Percentiles rank a stretch among this genome's conserved stretches.
Conservation (phyloP, 495 filamentous ascomycete species). For the Penicillium angulare region DNA sequence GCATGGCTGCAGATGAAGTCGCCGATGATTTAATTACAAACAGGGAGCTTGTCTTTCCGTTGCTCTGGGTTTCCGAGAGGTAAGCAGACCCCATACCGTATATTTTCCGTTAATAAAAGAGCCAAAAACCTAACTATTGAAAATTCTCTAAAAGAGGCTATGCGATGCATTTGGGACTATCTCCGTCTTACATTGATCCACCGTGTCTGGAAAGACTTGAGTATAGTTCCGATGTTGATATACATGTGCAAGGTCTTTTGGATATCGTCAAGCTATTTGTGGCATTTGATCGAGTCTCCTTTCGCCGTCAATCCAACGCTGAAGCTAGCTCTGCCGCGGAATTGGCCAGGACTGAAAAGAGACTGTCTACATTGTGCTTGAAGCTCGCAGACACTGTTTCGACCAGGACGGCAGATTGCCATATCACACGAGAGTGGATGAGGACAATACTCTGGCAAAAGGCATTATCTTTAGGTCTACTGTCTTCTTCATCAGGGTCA, state of each 20-base stretch:
- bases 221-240: not conserved
- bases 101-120: not conserved
- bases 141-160: constrained; percentile 21
- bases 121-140: not conserved
- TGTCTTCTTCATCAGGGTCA: constrained; percentile 56
- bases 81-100: not conserved
- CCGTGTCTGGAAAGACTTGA: constrained; percentile 7
- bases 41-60: constrained; percentile 22
- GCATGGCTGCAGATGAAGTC: not conserved
- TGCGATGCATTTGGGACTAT: constrained; percentile 29
- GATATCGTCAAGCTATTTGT: constrained; percentile 28
- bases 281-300: constrained; percentile 23
- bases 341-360: constrained; percentile 20
- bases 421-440: constrained; percentile 59
- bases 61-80: constrained; percentile 36
- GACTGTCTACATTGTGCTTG: constrained; percentile 18
- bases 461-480: constrained; percentile 46
- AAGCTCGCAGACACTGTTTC: constrained; percentile 9
- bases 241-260: constrained; percentile 25
- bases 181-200: constrained; percentile 23
- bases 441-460: constrained; percentile 77
- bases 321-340: not conserved
- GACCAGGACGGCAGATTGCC: constrained; percentile 28
- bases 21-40: constrained; percentile 21
- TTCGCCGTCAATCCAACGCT: not conserved